Evolutionary conservation across 352 stramenopile species (phyloP).

Genomic region (Thraustochytrium sp.): DNA sequence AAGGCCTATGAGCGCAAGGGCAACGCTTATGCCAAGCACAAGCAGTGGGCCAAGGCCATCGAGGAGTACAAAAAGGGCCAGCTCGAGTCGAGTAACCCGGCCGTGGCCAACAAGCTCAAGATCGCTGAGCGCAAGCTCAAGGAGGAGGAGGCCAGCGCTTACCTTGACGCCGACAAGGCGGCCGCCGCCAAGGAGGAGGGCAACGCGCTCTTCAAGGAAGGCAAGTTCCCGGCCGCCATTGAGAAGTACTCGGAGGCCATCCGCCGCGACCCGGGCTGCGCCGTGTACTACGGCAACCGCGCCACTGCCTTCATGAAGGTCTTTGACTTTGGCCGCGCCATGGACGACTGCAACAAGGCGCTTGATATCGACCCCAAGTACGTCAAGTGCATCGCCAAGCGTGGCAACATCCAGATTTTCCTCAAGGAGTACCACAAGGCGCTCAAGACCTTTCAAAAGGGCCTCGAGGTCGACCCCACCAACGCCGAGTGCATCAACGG

Average conservation of each 20-base stretch:
- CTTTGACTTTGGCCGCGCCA: conserved; percentile 79
- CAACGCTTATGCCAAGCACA: conserved; percentile 92
- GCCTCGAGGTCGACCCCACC: conserved; percentile 83
- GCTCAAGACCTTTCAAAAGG: conserved; percentile 91
- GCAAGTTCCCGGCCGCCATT: conserved; percentile 86
- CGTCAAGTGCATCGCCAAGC: conserved; percentile 95
- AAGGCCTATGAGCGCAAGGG: conserved; percentile 87
- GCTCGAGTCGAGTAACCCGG: conserved; percentile 55
- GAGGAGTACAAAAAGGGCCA: conserved; percentile 69
- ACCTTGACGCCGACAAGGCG: conserved; percentile 93
- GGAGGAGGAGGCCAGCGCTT: conserved; percentile 80
- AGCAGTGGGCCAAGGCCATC: conserved; percentile 74
- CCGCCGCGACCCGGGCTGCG: conserved; percentile 93
- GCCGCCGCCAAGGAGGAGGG: conserved; percentile 94
- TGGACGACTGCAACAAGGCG: conserved; percentile 89
- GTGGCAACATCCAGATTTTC: conserved; percentile 98
- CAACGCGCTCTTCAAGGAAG: conserved; percentile 93
- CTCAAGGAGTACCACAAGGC: conserved; percentile 99
- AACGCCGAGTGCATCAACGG: conserved; percentile 93
- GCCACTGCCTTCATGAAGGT: conserved; percentile 96
- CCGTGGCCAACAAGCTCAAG: conserved; percentile 84
- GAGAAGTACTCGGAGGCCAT: conserved; percentile 95
- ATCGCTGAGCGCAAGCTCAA: conserved; percentile 75
- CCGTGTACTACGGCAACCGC: conserved; percentile 97
- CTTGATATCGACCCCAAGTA: conserved; percentile 97